Percentiles rank a stretch among this genome's conserved stretches.
phyloP scores from a whole-genome alignment of 2,329 filamentous ascomycete species.

The Neoarthrinium moseri region DNA sequence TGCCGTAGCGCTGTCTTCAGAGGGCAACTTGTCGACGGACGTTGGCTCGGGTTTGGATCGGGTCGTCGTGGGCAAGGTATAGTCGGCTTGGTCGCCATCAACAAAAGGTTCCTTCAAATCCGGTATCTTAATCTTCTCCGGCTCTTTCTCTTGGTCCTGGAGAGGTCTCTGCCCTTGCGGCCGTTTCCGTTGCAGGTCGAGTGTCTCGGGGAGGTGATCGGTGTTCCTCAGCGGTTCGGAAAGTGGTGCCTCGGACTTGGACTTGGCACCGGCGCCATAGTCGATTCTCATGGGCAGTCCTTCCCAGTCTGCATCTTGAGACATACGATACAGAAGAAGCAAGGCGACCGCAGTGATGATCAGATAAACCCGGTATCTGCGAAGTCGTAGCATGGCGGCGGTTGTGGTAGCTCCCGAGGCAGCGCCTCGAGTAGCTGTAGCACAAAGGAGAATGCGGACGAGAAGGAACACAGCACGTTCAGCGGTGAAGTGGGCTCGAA shows the following conservation, averaged over 20 bases:
- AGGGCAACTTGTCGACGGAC: slow-evolving; percentile 2
- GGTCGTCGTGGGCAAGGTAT: slow-evolving; percentile 14
- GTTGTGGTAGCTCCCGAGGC: not conserved
- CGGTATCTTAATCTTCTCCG: slow-evolving; percentile 18
- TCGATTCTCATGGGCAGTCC: slow-evolving; percentile 28
- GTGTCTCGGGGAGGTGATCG: not conserved
- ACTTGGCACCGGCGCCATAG: slow-evolving; percentile 8
- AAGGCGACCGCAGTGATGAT: slow-evolving; percentile 40
- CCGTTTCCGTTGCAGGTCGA: slow-evolving; percentile 1
- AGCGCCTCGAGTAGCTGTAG: not conserved
- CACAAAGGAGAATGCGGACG: too few species aligned
- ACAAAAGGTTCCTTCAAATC: slow-evolving; percentile 16
- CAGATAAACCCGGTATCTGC: slow-evolving; percentile 45
- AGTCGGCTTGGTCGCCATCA: slow-evolving; percentile 12
- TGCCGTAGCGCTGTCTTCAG: slow-evolving; percentile 21
- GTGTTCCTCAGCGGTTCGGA: not conserved
- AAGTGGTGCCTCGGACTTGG: not conserved
- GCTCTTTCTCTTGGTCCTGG: slow-evolving; percentile 10
- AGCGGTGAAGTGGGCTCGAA: too few species aligned
- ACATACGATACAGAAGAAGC: slow-evolving; percentile 48
- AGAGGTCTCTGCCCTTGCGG: slow-evolving; percentile 10
- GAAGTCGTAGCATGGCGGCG: slow-evolving; percentile 43
- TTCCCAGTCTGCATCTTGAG: slow-evolving; percentile 29
- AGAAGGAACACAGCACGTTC: too few species aligned
- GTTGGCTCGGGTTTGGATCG: slow-evolving; percentile 13